Conservation (phyloP, 1,284 basidiomycete genomes). For the Trichosporon inkin region DNA sequence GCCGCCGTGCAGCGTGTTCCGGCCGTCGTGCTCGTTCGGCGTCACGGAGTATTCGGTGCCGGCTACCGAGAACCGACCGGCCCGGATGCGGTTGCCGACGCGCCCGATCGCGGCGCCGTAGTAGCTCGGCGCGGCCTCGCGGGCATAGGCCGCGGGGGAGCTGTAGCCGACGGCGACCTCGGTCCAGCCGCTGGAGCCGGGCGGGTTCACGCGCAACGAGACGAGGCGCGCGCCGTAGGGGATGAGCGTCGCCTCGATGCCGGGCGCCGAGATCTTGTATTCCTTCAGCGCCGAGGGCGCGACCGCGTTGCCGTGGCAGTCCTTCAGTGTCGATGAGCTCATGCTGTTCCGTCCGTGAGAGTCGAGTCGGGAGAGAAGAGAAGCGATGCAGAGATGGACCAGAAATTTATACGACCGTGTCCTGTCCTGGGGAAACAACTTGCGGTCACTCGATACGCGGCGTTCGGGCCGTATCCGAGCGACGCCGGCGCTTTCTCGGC, state of each 20-base stretch:
- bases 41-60: constrained; percentile 26
- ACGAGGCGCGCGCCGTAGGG: constrained; percentile 34
- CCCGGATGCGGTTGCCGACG: constrained; percentile 39
- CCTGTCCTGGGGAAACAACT: no score
- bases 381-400: not conserved
- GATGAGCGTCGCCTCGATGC: constrained; percentile 39
- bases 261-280: constrained; percentile 26
- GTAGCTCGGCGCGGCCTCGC: constrained; percentile 27
- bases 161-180: constrained; percentile 38
- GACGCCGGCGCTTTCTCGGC: not conserved
- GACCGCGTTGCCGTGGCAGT: not conserved
- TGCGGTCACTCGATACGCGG: not conserved
- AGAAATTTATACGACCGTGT: no score
- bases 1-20: constrained; percentile 31
- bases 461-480: no score
- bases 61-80: constrained; percentile 31
- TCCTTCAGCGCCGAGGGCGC: constrained; percentile 19
- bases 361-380: not conserved
- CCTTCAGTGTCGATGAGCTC: not conserved
- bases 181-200: constrained; percentile 23
- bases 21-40: constrained; percentile 33
- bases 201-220: constrained; percentile 30
- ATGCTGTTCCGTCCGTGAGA: not conserved
- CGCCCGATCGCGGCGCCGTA: constrained; percentile 39
- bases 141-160: constrained; percentile 19